Conservation (phyloP, 768 basidiomycete species). For the Kwoniella sp. region DNA sequence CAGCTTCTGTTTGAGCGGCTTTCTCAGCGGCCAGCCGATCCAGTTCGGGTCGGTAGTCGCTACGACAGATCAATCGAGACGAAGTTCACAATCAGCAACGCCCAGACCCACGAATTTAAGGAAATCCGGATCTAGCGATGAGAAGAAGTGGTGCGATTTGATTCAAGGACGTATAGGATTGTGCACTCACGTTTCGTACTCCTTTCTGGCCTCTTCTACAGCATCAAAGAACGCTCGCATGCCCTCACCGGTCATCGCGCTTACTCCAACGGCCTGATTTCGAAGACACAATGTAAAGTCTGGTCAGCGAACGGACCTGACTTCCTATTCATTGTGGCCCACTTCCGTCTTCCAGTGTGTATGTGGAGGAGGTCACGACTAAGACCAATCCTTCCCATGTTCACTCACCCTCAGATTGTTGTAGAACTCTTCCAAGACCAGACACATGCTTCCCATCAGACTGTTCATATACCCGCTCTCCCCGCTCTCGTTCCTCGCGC, state of each 20-base stretch:
- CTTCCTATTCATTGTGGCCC: no score
- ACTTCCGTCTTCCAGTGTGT: no score
- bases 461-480: conserved; percentile 95
- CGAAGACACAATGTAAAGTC: not conserved
- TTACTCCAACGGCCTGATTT: conserved; percentile 85
- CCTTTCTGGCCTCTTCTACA: conserved; percentile 80
- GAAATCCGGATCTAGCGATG: not conserved
- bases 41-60: conserved; percentile 90
- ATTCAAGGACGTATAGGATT: not conserved
- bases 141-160: no score
- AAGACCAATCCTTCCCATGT: not conserved
- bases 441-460: conserved; percentile 97
- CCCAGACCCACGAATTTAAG: not conserved
- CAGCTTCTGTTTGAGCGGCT: conserved; percentile 47
- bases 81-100: not conserved
- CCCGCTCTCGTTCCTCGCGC: conserved; percentile 68
- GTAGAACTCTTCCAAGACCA: conserved; percentile 98
- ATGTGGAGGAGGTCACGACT: not conserved
- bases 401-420: conserved; percentile 80
- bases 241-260: conserved; percentile 92
- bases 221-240: conserved; percentile 88
- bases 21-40: conserved; percentile 63
- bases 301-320: not conserved
- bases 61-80: conserved; percentile 52
- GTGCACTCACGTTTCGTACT: conserved; percentile 79